Evolutionary conservation across 2,329 filamentous ascomycete genomes (phyloP), one percentile per base, ranked within the genome.

Genomic region (Colletotrichum phormii): DNA sequence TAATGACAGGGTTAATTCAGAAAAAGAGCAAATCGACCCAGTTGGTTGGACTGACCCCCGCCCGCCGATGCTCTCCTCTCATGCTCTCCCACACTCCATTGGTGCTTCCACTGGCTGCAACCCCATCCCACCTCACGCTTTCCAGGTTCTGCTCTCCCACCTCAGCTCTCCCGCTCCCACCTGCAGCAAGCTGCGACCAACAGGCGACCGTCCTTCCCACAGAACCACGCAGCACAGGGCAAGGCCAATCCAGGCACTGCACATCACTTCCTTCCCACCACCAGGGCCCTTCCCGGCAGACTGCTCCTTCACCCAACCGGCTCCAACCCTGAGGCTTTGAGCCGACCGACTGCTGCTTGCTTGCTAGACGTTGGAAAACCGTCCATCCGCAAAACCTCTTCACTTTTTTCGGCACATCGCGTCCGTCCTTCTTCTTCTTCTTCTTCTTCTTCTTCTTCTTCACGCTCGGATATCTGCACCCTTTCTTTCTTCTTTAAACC

Each of bases 211-310:
- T 9, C 42, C 42, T n/a, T 49, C 8, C 22, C 35, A 61, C 18
- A n/a, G 57, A 18, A 60, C 18, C 15, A n/a, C n/a, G 13, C 55
- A 49, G 22, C 37, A 61, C 35, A 18, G 55, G 26, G n/a, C 29
- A 22, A n/a, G 18, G 22, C 58, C 58, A 61, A 15, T 12, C 35
- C 58, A 61, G 33, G 57, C 57, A 37, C 31, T 11, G 31, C n/a
- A 60, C 13, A 35, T 57, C 61, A 37, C 67, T 31, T 57, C 35
- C 53, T 53, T 55, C 66, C 54, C 46, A 26, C 57, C 54, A 65
- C 59, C 70, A 71, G 66, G 71, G 71, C 71, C 33, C 69, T 65
- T 72, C 71, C 71, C 71, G 15, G 60, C 55, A 42, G 61, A 31
- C 57, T 24, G 18, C 24, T 57, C 24, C 60, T 71, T 57, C 49